Conservation (phyloP, 176 grass and related monocot genomes). For the Aegilops sharonensis region DNA sequence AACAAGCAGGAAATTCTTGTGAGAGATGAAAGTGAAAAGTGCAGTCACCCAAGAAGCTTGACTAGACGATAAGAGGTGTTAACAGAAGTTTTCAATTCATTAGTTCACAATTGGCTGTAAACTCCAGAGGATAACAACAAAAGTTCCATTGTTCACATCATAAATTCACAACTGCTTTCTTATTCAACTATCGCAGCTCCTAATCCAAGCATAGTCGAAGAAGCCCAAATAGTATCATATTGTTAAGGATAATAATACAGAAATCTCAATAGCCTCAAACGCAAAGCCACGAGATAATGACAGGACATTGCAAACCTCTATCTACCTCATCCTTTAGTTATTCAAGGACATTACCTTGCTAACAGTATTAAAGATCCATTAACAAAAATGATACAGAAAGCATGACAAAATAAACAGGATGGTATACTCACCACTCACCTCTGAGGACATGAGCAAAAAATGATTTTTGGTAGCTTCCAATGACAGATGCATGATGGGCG, state of each 20-base stretch:
- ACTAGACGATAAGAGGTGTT: not conserved
- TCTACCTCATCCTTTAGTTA: not conserved
- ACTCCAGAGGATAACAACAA: not conserved
- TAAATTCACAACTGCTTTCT: not conserved
- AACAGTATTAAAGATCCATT: not conserved
- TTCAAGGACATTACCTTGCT: not conserved
- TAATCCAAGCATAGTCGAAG: not conserved
- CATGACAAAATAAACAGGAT: conserved; percentile 17
- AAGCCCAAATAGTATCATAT: not conserved
- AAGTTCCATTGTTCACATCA: conserved; percentile 9
- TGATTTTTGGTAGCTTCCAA: conserved; percentile 91
- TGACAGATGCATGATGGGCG: conserved; percentile 50
- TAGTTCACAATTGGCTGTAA: not conserved
- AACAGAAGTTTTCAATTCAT: not conserved
- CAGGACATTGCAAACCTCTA: not conserved
- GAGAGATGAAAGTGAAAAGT: conserved; percentile 12
- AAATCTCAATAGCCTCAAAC: not conserved
- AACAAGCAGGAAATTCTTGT: conserved; percentile 26
- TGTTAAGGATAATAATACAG: not conserved
- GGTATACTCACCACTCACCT: conserved; percentile 69
- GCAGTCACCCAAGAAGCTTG: not conserved
- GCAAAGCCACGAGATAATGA: not conserved
- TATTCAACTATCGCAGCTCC: not conserved
- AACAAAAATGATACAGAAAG: conserved; percentile 22
- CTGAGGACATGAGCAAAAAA: conserved; percentile 89